Conservation (phyloP, 257 asterid species). For the Solanum tarijense region DNA sequence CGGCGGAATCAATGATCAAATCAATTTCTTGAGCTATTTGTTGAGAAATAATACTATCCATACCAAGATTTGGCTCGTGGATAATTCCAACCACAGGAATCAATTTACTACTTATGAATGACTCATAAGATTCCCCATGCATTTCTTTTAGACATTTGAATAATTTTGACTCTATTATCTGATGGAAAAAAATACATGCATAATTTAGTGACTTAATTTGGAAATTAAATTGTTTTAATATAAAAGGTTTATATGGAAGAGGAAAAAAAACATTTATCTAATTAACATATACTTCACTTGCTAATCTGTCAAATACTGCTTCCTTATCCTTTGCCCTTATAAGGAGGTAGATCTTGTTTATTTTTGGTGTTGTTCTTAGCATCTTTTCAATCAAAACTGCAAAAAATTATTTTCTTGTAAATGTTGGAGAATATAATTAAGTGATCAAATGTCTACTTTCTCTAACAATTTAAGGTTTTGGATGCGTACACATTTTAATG, state of each 20-base stretch:
- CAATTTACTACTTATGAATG: background rate
- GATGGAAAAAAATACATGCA: background rate
- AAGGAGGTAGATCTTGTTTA: background rate
- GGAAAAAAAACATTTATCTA: background rate
- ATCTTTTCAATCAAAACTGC: background rate
- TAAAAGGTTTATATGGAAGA: background rate
- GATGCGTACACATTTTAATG: background rate
- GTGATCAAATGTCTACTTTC: rapidly evolving
- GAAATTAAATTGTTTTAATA: no score
- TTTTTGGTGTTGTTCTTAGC: background rate
- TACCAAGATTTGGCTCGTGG: background rate
- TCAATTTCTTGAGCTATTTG: background rate
- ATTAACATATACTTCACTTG: background rate
- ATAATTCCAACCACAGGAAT: background rate
- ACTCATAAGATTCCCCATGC: background rate
- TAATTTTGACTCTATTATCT: background rate
- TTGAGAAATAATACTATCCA: background rate
- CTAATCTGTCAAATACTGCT: background rate
- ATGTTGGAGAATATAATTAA: background rate
- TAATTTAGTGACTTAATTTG: background rate
- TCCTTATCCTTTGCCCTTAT: background rate
- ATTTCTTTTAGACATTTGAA: background rate
- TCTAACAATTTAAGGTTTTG: background rate
- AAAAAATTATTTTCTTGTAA: background rate
- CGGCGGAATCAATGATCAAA: background rate